These are phyloP conservation scores for Peronospora farinosa DNA, from an alignment of 352 stramenopile genomes.

Conservation along the genomic window DNA sequence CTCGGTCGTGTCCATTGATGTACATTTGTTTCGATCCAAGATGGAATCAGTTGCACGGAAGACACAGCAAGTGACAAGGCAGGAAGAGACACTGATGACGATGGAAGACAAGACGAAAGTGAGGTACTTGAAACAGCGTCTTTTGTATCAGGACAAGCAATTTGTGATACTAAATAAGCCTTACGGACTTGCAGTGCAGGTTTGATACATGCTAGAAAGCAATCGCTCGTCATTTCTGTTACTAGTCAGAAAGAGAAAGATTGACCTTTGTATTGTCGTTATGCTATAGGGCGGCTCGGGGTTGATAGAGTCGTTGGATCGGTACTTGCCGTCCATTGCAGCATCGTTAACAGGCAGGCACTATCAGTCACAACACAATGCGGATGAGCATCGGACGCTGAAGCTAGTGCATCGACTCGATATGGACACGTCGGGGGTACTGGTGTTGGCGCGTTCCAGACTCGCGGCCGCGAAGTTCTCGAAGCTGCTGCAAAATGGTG, in stretches of 20 bases:
- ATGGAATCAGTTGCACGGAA: slow-evolving; percentile 14
- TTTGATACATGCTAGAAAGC: neutral
- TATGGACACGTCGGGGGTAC: slow-evolving; percentile 58
- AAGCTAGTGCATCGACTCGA: slow-evolving; percentile 65
- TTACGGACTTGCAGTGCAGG: slow-evolving; percentile 57
- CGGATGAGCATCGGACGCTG: slow-evolving; percentile 17
- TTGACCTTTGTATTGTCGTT: neutral
- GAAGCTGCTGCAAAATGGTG: slow-evolving; percentile 29
- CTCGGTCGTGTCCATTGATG: slow-evolving; percentile 46
- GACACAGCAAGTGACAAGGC: neutral
- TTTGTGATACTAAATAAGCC: slow-evolving; percentile 68
- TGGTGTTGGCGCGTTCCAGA: slow-evolving; percentile 63
- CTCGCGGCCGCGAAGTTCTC: slow-evolving; percentile 62
- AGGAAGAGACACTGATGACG: neutral
- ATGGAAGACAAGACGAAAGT: slow-evolving; percentile 8
- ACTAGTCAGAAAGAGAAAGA: neutral
- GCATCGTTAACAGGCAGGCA: slow-evolving; percentile 6
- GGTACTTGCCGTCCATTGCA: slow-evolving; percentile 41
- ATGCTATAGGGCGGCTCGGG: slow-evolving; percentile 28
- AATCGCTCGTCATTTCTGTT: neutral
- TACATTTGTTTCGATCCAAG: slow-evolving; percentile 33
- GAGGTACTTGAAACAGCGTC: slow-evolving; percentile 25
- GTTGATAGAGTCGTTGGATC: slow-evolving; percentile 36
- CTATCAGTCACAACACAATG: neutral
- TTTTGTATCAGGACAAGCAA: slow-evolving; percentile 50